Percentiles rank a stretch among this genome's conserved stretches.
Evolutionary conservation across 495 filamentous ascomycete genomes (phyloP).

Genomic region (Hypoxylon crocopeplum): DNA sequence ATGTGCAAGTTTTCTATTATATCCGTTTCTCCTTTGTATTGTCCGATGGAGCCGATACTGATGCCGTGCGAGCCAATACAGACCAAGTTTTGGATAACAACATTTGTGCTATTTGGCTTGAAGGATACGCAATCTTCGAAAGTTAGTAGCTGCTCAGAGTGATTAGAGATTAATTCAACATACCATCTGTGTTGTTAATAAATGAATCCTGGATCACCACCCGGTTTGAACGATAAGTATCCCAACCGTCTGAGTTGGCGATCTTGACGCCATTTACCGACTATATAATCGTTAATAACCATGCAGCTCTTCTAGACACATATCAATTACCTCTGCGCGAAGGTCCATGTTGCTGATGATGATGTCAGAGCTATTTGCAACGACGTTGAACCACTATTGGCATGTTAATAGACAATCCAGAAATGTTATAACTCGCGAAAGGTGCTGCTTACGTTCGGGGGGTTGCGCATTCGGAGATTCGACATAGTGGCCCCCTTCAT

Average conservation of each 20-base stretch:
- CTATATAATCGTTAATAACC: conserved; percentile 47
- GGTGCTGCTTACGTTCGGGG: conserved; percentile 55
- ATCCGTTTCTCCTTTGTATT: conserved; percentile 39
- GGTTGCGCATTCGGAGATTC: conserved; percentile 66
- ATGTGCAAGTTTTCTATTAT: conserved; percentile 43
- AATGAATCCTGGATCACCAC: conserved; percentile 73
- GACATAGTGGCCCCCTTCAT: conserved; percentile 67
- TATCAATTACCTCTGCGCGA: conserved; percentile 16
- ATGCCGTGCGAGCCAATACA: conserved; percentile 68
- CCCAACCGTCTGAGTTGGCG: conserved; percentile 75
- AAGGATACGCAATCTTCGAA: conserved; percentile 70
- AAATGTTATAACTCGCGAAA: not conserved
- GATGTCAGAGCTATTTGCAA: conserved; percentile 71
- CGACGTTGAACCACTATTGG: conserved; percentile 64
- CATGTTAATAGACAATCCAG: not conserved
- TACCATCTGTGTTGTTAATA: conserved; percentile 70
- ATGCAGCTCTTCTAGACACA: conserved; percentile 42
- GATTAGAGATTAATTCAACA: not conserved
- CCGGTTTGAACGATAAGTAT: conserved; percentile 67
- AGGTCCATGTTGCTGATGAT: conserved; percentile 73
- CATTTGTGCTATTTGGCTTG: conserved; percentile 79
- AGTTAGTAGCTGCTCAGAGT: not conserved
- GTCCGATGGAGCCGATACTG: conserved; percentile 42
- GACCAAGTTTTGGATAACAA: conserved; percentile 71
- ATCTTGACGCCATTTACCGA: conserved; percentile 26